A percentile compares a stretch with the other conserved stretches of the same genome.
phyloP scores from a whole-genome alignment of 148 eudicot species.

The Heliamphora exappendiculata region DNA sequence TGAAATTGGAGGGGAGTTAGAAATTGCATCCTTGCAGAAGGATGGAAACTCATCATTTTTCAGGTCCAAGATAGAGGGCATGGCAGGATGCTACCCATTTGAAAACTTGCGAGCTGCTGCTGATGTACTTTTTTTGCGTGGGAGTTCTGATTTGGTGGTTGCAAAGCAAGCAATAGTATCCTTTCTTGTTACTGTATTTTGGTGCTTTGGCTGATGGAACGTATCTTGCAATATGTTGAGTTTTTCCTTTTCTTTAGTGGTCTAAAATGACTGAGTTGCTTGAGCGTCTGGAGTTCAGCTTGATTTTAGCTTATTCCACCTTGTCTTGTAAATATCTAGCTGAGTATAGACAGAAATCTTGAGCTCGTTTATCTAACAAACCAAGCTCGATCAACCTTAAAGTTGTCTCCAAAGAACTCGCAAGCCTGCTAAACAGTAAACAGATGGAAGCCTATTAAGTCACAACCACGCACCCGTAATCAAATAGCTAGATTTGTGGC shows the following conservation, averaged over 20 bases:
- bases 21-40: constrained; percentile 59
- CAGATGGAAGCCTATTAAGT: background rate
- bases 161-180: constrained; percentile 98
- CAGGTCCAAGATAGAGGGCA: constrained; percentile 57
- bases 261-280: no score
- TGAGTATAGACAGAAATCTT: background rate
- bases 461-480: background rate
- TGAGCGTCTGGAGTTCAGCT: no score
- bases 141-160: constrained; percentile 78
- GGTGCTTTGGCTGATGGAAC: background rate
- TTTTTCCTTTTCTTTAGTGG: background rate
- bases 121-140: constrained; percentile 75
- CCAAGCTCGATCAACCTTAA: background rate
- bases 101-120: constrained; percentile 74
- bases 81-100: constrained; percentile 80
- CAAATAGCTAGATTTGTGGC: no score
- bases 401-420: background rate
- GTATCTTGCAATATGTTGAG: background rate
- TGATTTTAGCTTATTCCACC: no score
- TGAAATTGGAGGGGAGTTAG: constrained; percentile 39
- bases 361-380: background rate
- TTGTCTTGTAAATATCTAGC: no score
- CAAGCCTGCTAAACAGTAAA: background rate
- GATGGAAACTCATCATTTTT: constrained; percentile 52
- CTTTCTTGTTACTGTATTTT: constrained; percentile 23